Conservation (phyloP, 2,329 filamentous ascomycete genomes). For the Leptographium wingfieldii region DNA sequence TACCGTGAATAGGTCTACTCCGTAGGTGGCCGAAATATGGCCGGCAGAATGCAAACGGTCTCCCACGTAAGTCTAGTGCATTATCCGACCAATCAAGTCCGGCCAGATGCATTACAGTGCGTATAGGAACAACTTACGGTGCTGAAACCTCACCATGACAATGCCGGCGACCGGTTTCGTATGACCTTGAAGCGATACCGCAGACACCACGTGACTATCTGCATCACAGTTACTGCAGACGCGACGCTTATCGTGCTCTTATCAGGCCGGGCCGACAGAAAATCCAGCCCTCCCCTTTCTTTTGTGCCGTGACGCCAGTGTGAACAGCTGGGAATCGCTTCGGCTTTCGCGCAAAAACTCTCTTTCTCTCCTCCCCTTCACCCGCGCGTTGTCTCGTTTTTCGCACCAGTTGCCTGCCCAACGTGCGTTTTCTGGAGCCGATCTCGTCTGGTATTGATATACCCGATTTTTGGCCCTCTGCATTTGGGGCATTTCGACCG, state of each 20-base stretch:
- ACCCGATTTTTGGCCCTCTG: background rate
- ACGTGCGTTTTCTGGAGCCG: background rate
- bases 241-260: slow-evolving; percentile 9
- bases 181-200: no score
- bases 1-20: no score
- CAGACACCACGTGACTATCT: background rate
- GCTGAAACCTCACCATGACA: no score
- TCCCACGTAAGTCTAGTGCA: no score
- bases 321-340: slow-evolving; percentile 5
- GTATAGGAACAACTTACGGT: no score
- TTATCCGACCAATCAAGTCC: no score
- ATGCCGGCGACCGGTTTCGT: no score
- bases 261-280: slow-evolving; percentile 12
- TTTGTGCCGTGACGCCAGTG: slow-evolving; percentile 11
- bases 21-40: no score
- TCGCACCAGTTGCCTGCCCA: background rate
- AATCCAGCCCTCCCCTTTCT: slow-evolving; percentile 13
- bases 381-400: background rate
- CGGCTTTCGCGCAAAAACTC: slow-evolving; percentile 10
- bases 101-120: no score
- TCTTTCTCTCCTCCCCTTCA: slow-evolving; percentile 1
- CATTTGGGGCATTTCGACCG: background rate
- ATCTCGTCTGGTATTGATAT: background rate
- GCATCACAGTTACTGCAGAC: background rate
- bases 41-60: no score